These are phyloP conservation scores for Aciculosporium take DNA, from an alignment of 2,329 filamentous ascomycete species.

Conservation along the genomic window DNA sequence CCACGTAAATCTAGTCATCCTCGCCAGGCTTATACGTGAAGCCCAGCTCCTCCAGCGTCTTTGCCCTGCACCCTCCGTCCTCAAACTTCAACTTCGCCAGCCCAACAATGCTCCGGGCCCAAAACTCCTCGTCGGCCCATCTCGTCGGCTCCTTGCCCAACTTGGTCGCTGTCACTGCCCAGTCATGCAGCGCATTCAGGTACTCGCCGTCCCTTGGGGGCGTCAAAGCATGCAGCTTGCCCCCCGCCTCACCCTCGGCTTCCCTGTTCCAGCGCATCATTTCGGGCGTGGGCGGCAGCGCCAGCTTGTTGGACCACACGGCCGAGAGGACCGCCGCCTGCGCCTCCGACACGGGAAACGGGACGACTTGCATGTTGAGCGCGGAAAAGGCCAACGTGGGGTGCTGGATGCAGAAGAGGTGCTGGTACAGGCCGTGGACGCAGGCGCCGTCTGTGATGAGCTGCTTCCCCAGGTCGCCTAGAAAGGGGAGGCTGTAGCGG, in stretches of 20 bases:
- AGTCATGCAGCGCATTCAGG: constrained; percentile 54
- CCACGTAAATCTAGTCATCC: neutral
- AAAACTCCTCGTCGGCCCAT: constrained; percentile 59
- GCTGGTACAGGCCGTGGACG: constrained; percentile 60
- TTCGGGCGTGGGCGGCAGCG: constrained; percentile 44
- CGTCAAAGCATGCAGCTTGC: constrained; percentile 17
- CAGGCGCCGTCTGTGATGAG: constrained; percentile 55
- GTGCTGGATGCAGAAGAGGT: constrained; percentile 61
- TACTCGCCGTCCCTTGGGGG: constrained; percentile 44
- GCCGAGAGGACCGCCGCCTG: constrained; percentile 67
- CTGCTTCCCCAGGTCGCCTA: constrained; percentile 30
- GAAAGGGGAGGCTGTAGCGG: constrained; percentile 70
- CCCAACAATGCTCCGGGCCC: constrained; percentile 54
- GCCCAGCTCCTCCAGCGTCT: constrained; percentile 56
- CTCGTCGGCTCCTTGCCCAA: constrained; percentile 52
- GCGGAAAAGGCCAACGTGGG: constrained; percentile 68
- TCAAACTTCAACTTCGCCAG: constrained; percentile 62
- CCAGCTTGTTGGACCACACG: constrained; percentile 58
- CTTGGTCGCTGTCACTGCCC: constrained; percentile 36
- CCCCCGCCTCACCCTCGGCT: constrained; percentile 35
- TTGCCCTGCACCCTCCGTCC: constrained; percentile 47
- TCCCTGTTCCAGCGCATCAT: constrained; percentile 58
- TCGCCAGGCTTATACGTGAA: constrained; percentile 39
- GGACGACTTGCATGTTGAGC: constrained; percentile 72
- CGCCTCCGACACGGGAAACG: constrained; percentile 66